phyloP scores from a whole-genome alignment of 352 stramenopile genomes.

The Pythium sukuiense region DNA sequence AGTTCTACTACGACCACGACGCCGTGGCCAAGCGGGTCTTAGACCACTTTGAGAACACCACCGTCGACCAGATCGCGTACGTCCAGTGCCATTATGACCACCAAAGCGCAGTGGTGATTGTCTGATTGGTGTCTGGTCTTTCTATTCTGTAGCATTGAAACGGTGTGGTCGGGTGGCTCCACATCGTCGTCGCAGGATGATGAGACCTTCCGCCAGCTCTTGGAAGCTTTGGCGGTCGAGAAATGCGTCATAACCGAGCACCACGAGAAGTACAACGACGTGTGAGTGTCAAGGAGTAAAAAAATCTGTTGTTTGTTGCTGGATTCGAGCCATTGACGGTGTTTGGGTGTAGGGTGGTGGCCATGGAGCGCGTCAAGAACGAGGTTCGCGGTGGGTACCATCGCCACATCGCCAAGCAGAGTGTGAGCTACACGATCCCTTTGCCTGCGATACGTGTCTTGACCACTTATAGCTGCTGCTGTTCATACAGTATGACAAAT shows the following conservation, averaged over 20 bases:
- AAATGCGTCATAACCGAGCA: slow-evolving; percentile 21
- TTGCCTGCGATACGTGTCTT: too few relatives aligned
- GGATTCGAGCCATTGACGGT: neutral
- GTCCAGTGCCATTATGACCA: too few relatives aligned
- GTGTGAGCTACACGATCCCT: slow-evolving; percentile 26
- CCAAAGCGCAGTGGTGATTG: neutral
- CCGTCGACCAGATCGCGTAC: slow-evolving; percentile 68
- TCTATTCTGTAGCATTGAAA: slow-evolving; percentile 18
- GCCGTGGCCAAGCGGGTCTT: slow-evolving; percentile 59
- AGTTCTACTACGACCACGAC: slow-evolving; percentile 69
- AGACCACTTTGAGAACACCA: slow-evolving; percentile 62
- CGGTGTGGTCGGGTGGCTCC: neutral
- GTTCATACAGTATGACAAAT: slow-evolving; percentile 48
- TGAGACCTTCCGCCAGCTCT: slow-evolving; percentile 9
- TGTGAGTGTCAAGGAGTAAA: slow-evolving; percentile 1
- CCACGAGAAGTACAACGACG: slow-evolving; percentile 17
- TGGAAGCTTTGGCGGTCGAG: slow-evolving; percentile 5
- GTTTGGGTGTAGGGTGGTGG: slow-evolving; percentile 38
- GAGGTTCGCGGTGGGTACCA: slow-evolving; percentile 63
- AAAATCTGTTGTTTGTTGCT: too few relatives aligned
- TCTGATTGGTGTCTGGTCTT: neutral
- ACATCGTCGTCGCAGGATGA: neutral
- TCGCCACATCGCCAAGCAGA: slow-evolving; percentile 39
- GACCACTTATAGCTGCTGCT: too few relatives aligned
- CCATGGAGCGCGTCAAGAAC: slow-evolving; percentile 66